Base-by-base conservation (phyloP, 2,329 filamentous ascomycete species). In the Cryphonectria parasitica region DNA sequence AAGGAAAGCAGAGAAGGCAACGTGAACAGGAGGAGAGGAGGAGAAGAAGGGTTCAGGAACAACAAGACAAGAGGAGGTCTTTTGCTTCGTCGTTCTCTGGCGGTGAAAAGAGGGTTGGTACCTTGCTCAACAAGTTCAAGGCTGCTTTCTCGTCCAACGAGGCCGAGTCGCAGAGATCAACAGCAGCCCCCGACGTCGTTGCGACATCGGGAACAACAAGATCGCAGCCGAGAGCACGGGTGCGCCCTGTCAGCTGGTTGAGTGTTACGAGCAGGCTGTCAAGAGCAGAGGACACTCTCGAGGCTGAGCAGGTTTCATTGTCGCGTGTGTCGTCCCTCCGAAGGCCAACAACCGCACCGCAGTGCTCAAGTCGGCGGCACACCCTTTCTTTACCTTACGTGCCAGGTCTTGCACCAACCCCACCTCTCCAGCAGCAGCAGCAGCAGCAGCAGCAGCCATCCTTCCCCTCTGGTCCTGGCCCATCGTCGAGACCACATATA, bases 1-100 rank as follows among this genome's bases (percentile, higher is more conserved):
- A 82, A 80, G 75, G 82, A 83, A 73, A 69, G 64, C 71, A 80
- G 81, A 69, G 81, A 84, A 72, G 70, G n/a, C 70, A 71, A 67
- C 82, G 82, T 79, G 68, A 72, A 54, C 67, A 66, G 45, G 49
- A 69, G 13, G 54, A 63, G 17, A 73, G 68, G 58, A 75, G 75
- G 72, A 73, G n/a, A 60, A 69, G 52, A 41, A 66, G 25, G 58
- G 58, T 62, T 60, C 63, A 76, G 56, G 73, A 77, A 66, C 76
- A 74, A 36, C 76, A 74, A 34, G 76, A 79, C 36, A 77, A 76
- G 72, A 72, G 75, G 56, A 74, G 71, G 36, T 77, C 75, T 7
- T 73, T 78, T 31, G 74, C 79, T 4, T 78, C 79, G n/a, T 75
- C 79, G 31, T 75, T 77, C 5, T 75, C 79, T 15, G 78, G 80